Conservation (phyloP, 768 basidiomycete genomes). For the Mycena crocata region DNA sequence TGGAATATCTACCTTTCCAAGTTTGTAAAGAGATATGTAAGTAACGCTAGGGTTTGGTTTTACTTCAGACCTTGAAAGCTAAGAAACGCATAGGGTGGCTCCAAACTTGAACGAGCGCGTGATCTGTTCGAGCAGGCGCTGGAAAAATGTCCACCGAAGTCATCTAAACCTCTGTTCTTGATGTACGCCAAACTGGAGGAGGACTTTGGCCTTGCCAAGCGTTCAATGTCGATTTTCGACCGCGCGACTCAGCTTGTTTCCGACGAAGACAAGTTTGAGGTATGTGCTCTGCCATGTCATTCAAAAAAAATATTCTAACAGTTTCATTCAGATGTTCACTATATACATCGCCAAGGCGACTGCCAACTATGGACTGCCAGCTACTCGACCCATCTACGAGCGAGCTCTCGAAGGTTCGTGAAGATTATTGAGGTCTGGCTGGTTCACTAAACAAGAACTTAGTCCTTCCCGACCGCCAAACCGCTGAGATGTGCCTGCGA, state of each 20-base stretch:
- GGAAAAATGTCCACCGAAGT: slow-evolving; percentile 95
- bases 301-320: neutral
- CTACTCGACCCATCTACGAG: slow-evolving; percentile 96
- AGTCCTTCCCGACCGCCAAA: slow-evolving; percentile 92
- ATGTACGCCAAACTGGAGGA: slow-evolving; percentile 98
- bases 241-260: slow-evolving; percentile 89
- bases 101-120: slow-evolving; percentile 94
- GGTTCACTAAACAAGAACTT: neutral
- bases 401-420: slow-evolving; percentile 81
- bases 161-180: slow-evolving; percentile 93
- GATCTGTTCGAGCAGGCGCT: slow-evolving; percentile 98
- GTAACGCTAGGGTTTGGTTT: slow-evolving; percentile 43
- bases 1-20: slow-evolving; percentile 99
- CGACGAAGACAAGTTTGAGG: slow-evolving; percentile 95
- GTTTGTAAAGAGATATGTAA: slow-evolving; percentile 95
- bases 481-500: slow-evolving; percentile 96
- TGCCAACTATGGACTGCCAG: slow-evolving; percentile 94
- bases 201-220: slow-evolving; percentile 93
- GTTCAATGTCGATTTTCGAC: slow-evolving; percentile 96
- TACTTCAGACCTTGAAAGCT: neutral
- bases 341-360: slow-evolving; percentile 98
- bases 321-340: slow-evolving; percentile 81
- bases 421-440: neutral
- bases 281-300: slow-evolving; percentile 47
- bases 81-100: slow-evolving; percentile 72